Percentiles rank a stretch among this genome's conserved stretches.
Evolutionary conservation across 345 rosid species (phyloP).

Genomic region (Rhodomyrtus tomentosa): DNA sequence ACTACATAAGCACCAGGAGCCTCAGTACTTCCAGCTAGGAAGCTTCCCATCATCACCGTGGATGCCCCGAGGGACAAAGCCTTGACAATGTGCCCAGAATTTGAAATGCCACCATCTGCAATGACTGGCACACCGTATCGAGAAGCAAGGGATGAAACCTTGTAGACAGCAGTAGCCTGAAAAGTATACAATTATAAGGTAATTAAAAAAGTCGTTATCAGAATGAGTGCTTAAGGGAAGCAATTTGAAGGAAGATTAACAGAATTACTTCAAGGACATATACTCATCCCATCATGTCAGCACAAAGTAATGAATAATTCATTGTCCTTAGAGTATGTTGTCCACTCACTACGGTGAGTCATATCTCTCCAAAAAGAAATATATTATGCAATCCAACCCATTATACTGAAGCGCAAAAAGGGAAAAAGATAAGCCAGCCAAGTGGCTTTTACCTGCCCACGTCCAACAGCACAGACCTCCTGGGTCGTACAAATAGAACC

Average conservation of each 20-base stretch:
- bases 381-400: too few relatives aligned
- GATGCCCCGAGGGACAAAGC: slow-evolving; percentile 90
- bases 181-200: not conserved
- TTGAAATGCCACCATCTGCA: slow-evolving; percentile 96
- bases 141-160: slow-evolving; percentile 75
- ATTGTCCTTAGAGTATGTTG: too few relatives aligned
- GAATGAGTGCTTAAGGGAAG: not conserved
- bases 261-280: not conserved
- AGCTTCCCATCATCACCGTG: slow-evolving; percentile 96
- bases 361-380: too few relatives aligned
- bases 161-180: slow-evolving; percentile 96
- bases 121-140: slow-evolving; percentile 69
- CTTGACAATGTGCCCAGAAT: slow-evolving; percentile 90
- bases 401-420: not conserved
- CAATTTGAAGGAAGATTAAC: not conserved
- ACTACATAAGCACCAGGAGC: slow-evolving; percentile 67
- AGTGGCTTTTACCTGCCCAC: slow-evolving; percentile 66
- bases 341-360: too few relatives aligned
- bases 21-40: slow-evolving; percentile 90
- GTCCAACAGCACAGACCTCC: slow-evolving; percentile 94
- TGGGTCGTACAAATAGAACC: slow-evolving; percentile 96
- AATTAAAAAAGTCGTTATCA: not conserved
- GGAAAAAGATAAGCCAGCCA: not conserved
- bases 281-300: not conserved
- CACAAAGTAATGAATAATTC: not conserved